Evolutionary conservation across 805 yeast genomes (phyloP), one percentile per base, ranked within the genome.

Genomic region (Metschnikowia rubicola): DNA sequence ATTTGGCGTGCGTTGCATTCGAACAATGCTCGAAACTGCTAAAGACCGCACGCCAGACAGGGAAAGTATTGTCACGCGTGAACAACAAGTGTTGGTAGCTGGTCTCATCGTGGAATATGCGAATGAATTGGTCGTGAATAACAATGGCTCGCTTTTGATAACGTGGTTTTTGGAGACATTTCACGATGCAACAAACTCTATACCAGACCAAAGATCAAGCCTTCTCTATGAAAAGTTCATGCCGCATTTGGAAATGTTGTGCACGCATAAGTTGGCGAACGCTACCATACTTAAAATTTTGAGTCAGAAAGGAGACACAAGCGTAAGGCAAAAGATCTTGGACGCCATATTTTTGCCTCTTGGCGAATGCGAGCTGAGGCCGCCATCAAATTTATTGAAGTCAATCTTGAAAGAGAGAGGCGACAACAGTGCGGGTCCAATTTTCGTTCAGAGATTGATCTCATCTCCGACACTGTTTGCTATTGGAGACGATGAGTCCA

Each of bases 111-210:
- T 90, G 19, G 75, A 84, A 37, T 82, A 87, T 70, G 83, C 92
- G 26, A 86, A 85, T 53, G 87, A 83, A 54, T 74, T 94, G 56
- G 88, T 90, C 1, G 78, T 84, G 5, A 90, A 91, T 63, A 79
- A 83, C 52, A 94, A 94, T 64, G 97, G 98, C 21, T 85, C 96
- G 1, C 71, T 94, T 53, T 74, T 94, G 56, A 79, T 94, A 45
- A 89, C 97, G 1, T 94, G 99, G 99, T 86, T 87, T 58, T 76
- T 94, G 61, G 99, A 94, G 62, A 88, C 97, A 1, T 72, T 64
- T 49, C 65, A 59, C 46, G 47, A 49, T 8, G 37, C 44, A 10
- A 41, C 35, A 13, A 83, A 84, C 35, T 77, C 81, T 57, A 31
- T 37, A 10, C 40, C 43, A 10, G 54, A 44, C 32, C 41, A 29